phyloP scores from a whole-genome alignment of 306 rosid species.

The Castanea sativa region DNA sequence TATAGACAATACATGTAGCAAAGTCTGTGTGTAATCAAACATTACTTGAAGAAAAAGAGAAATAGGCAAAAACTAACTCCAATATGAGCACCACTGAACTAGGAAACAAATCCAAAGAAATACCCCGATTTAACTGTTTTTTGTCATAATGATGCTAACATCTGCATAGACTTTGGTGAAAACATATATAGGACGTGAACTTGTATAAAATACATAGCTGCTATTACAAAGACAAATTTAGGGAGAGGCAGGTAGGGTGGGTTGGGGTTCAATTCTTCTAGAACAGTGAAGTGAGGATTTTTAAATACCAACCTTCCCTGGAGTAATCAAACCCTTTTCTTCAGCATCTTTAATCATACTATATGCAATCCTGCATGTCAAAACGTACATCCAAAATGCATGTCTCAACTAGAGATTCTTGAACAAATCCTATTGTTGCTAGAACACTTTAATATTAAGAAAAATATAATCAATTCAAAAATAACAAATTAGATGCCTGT shows the following conservation, averaged over 20 bases:
- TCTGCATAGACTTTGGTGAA: neutral
- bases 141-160: neutral
- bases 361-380: slow-evolving; percentile 52
- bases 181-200: neutral
- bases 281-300: neutral
- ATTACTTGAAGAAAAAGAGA: neutral
- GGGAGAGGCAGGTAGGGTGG: too few species aligned
- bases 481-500: slow-evolving; percentile 37
- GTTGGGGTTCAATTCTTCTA: neutral
- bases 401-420: neutral
- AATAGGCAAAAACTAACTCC: neutral
- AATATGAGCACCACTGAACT: neutral
- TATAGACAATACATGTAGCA: neutral
- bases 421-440: neutral
- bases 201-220: neutral
- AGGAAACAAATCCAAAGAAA: neutral
- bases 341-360: slow-evolving; percentile 95
- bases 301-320: slow-evolving; percentile 64
- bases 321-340: slow-evolving; percentile 70
- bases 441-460: neutral
- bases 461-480: neutral
- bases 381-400: neutral
- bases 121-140: neutral
- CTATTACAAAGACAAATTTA: neutral
- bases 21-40: neutral